Evolutionary conservation across 495 filamentous ascomycete genomes (phyloP), one percentile per base, ranked within the genome.

Genomic region (Xeromyces bisporus): DNA sequence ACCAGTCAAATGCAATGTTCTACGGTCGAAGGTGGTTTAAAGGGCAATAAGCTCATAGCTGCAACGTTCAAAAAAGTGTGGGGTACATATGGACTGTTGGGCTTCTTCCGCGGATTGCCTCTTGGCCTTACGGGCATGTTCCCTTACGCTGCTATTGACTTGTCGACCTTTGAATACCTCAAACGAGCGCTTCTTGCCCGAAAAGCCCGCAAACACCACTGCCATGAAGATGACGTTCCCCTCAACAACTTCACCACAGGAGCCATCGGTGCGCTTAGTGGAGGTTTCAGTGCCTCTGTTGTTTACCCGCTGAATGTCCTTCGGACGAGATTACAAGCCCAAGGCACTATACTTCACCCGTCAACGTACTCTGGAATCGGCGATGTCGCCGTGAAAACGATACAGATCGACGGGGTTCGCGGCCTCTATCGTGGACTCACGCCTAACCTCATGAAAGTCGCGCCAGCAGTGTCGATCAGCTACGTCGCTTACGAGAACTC

Each of bases 401-500:
- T 93, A 24, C 62, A 71, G 39, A 69, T 80, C 33, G 89, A 99
- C 55, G 91, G 89, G 1, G 38, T 80, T 14, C 66, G 78, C 29
- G 91, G 89, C 0, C 63, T 99, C 33, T 99, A 92, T 64, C 93
- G 89, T 50, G 89, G 89, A 2, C 60, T 94, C 36, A 93, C 87
- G 16, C 89, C 89, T 15, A 99, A 96, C 44, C 66, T 99, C 12
- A 65, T 96, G 42, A 99, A 99, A 56, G 89, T 99, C 20, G 84
- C 87, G 6, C 89, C 89, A 0, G 87, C 89, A 28, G 81, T 99
- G 15, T 91, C 81, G 36, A 99, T 99, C 53, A 85, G 87, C 25
- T 97, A 93, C 62, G 80, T 96, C 50, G 85, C 89, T 29, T 97
- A 97, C 50, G 89, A 97, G 53, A 93, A 94, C 46, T 71, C 81